Conservation (phyloP, 2,329 filamentous ascomycete species). For the Aureobasidium lini region DNA sequence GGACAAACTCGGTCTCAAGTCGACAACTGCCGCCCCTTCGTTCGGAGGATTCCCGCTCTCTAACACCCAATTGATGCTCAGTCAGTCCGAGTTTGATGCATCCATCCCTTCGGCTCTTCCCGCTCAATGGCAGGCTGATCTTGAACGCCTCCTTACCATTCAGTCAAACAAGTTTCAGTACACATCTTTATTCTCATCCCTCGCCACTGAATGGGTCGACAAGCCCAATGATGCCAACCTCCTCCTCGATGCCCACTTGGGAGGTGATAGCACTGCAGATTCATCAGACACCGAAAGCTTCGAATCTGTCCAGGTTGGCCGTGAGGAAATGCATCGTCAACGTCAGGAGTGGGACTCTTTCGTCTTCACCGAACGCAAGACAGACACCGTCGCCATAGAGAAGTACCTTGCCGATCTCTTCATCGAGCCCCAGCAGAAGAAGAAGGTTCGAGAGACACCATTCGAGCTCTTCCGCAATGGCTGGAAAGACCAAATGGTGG, state of each 20-base stretch:
- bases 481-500: conserved; percentile 21
- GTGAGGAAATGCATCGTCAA: conserved; percentile 36
- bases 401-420: conserved; percentile 48
- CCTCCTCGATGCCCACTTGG: conserved; percentile 13
- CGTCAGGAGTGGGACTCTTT: conserved; percentile 45
- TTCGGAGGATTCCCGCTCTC: conserved; percentile 1
- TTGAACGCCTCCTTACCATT: conserved; percentile 34
- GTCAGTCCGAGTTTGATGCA: conserved; percentile 14
- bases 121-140: conserved; percentile 16
- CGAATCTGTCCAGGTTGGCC: conserved; percentile 31
- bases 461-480: conserved; percentile 27
- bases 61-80: conserved; percentile 13
- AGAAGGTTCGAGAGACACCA: conserved; percentile 7
- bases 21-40: neutral
- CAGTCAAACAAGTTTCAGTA: conserved; percentile 39
- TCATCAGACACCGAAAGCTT: conserved; percentile 28
- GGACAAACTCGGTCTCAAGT: conserved; percentile 14
- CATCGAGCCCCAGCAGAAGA: conserved; percentile 16
- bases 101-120: conserved; percentile 14
- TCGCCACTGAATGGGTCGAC: conserved; percentile 44
- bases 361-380: conserved; percentile 45
- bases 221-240: conserved; percentile 22
- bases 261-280: neutral
- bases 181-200: conserved; percentile 39
- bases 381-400: conserved; percentile 40